Percentiles rank a stretch among this genome's conserved stretches.
Conservation (phyloP, 148 eudicot genomes). For the Silene conica region DNA sequence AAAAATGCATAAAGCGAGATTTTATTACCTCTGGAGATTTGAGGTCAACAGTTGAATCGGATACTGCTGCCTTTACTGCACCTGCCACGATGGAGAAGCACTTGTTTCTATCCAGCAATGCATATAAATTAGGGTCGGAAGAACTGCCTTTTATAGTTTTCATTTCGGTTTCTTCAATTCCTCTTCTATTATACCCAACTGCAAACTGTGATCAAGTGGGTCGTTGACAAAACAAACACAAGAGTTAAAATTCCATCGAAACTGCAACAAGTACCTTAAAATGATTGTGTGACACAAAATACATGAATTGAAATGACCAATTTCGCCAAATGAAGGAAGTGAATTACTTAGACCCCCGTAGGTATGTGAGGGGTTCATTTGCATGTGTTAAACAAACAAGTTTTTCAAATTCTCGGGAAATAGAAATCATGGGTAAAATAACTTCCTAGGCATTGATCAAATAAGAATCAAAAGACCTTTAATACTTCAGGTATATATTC, state of each 20-base stretch:
- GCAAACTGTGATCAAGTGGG: slow-evolving; percentile 42
- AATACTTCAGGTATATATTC: background rate
- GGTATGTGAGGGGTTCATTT: background rate
- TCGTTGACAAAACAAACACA: background rate
- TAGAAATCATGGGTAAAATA: background rate
- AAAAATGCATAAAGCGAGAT: background rate
- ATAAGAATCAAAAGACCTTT: background rate
- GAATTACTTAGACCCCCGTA: too few relatives aligned
- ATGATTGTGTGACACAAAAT: too few relatives aligned
- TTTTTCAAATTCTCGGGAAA: background rate
- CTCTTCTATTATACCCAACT: slow-evolving; percentile 74
- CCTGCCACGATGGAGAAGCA: slow-evolving; percentile 62
- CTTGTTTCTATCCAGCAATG: slow-evolving; percentile 57
- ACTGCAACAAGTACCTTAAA: background rate
- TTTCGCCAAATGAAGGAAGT: too few relatives aligned
- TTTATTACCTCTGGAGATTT: slow-evolving; percentile 63
- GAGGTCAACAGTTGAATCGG: slow-evolving; percentile 68
- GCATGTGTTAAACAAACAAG: background rate
- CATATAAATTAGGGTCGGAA: slow-evolving; percentile 24
- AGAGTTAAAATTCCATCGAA: background rate
- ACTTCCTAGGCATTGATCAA: background rate
- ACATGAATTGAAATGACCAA: too few relatives aligned
- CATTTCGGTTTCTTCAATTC: slow-evolving; percentile 61
- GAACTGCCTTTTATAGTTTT: slow-evolving; percentile 27
- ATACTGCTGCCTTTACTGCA: slow-evolving; percentile 50